Evolutionary conservation across 2,329 filamentous ascomycete genomes (phyloP).

Genomic region (Talaromyces sp.): DNA sequence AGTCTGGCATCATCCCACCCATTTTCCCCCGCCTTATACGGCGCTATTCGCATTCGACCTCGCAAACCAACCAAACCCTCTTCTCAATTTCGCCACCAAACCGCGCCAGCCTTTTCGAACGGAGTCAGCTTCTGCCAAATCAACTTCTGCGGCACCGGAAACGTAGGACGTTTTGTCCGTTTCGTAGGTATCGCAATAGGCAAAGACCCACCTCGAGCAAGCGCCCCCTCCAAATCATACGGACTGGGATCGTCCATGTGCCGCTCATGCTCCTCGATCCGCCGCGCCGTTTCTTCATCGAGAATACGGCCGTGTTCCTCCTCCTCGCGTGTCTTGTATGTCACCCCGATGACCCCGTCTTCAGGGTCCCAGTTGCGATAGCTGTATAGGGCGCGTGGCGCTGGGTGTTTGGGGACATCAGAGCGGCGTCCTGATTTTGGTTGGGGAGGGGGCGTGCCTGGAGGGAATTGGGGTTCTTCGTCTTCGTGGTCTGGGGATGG

Average conservation of each 20-base stretch:
- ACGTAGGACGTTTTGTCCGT: background rate
- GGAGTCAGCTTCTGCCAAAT: constrained; percentile 8
- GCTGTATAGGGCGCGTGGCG: background rate
- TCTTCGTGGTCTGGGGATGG: background rate
- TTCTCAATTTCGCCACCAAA: constrained; percentile 6
- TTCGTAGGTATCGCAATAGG: background rate
- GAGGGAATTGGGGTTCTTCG: too few relatives aligned
- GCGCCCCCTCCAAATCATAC: background rate
- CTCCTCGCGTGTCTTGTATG: background rate
- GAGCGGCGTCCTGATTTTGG: background rate
- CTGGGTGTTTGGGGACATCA: background rate
- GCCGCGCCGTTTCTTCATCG: constrained; percentile 1
- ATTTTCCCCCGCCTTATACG: background rate
- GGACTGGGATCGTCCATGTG: background rate
- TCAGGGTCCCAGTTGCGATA: background rate
- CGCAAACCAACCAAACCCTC: background rate
- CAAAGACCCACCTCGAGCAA: background rate
- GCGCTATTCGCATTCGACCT: background rate
- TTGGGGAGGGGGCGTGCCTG: too few relatives aligned
- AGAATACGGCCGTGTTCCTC: background rate
- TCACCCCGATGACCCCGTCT: background rate
- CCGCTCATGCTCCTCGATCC: background rate
- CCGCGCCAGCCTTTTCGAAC: constrained; percentile 6
- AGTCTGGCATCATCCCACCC: too few relatives aligned
- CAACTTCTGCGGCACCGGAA: constrained; percentile 3